Conservation (phyloP, 106 monocot species). For the Iris macrosiphon region DNA sequence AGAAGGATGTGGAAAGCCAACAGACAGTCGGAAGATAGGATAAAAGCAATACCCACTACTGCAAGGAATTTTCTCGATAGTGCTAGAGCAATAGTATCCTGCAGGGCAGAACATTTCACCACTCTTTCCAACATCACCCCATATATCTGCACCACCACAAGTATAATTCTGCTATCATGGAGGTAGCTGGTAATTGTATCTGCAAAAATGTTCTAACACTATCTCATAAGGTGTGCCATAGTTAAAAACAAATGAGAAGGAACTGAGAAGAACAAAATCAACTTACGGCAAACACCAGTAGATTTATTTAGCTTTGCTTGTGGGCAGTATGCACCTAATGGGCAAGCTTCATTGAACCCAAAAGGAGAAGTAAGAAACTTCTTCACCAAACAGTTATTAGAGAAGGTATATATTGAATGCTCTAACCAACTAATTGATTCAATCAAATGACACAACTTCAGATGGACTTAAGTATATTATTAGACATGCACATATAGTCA, state of each 20-base stretch:
- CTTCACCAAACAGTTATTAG: background rate
- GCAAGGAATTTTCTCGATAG: slow-evolving; percentile 35
- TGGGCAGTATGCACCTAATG: slow-evolving; percentile 62
- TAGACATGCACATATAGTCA: too few relatives aligned
- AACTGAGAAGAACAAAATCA: background rate
- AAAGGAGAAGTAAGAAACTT: background rate
- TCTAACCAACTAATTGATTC: background rate
- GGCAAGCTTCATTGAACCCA: slow-evolving; percentile 48
- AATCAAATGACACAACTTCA: background rate
- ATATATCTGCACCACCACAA: slow-evolving; percentile 64
- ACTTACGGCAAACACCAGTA: slow-evolving; percentile 72
- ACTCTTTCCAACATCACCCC: slow-evolving; percentile 43
- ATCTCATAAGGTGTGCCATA: background rate
- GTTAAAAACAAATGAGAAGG: background rate
- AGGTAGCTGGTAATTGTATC: slow-evolving; percentile 56
- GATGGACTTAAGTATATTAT: slow-evolving; percentile 2
- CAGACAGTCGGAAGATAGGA: background rate
- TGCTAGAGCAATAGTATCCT: slow-evolving; percentile 55
- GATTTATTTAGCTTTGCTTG: slow-evolving; percentile 27
- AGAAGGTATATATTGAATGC: background rate
- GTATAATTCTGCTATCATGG: slow-evolving; percentile 31
- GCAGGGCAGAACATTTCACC: slow-evolving; percentile 50
- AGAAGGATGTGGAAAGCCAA: too few relatives aligned
- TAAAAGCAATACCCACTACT: slow-evolving; percentile 46
- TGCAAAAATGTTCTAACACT: slow-evolving; percentile 12